A percentile compares a stretch with the other conserved stretches of the same genome.
phyloP scores from a whole-genome alignment of 805 yeast species.

The Candida golubevii region DNA sequence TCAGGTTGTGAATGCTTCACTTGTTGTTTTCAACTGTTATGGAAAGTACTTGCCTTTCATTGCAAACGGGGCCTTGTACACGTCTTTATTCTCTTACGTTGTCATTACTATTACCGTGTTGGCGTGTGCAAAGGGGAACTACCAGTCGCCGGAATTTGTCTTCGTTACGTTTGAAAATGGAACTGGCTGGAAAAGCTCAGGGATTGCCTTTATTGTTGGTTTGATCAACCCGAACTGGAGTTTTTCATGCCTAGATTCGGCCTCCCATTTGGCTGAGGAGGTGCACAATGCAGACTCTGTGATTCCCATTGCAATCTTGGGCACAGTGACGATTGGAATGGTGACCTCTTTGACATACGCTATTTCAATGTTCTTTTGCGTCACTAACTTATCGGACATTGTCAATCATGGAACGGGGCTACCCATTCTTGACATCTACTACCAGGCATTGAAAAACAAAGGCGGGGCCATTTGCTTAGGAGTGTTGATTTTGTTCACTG shows the following conservation, averaged over 20 bases:
- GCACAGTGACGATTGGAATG: constrained; percentile 40
- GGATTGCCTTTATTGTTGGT: constrained; percentile 21
- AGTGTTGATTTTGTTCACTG: constrained; percentile 31
- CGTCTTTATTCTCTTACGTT: constrained; percentile 32
- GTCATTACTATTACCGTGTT: constrained; percentile 37
- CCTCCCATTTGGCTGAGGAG: constrained; percentile 42
- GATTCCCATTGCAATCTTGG: constrained; percentile 37
- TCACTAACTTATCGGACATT: constrained; percentile 29
- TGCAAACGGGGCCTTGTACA: constrained; percentile 33
- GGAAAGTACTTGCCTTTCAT: constrained; percentile 33
- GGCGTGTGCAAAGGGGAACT: constrained; percentile 33
- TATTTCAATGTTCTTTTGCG: constrained; percentile 39
- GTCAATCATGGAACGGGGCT: constrained; percentile 29
- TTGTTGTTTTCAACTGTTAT: constrained; percentile 34
- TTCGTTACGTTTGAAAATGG: constrained; percentile 21
- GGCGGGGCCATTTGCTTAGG: constrained; percentile 38
- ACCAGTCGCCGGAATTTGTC: constrained; percentile 30
- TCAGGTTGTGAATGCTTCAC: constrained; percentile 30
- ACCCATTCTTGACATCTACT: constrained; percentile 39
- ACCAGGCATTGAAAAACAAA: constrained; percentile 33
- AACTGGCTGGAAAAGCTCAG: constrained; percentile 21
- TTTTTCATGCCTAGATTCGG: constrained; percentile 38
- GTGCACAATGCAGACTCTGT: constrained; percentile 33
- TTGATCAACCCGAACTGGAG: constrained; percentile 23
- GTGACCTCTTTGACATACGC: constrained; percentile 36